Percentiles rank a stretch among this genome's conserved stretches.
Evolutionary conservation across 2,329 filamentous ascomycete species (phyloP).

Genomic region (Pyrenochaeta sp.): DNA sequence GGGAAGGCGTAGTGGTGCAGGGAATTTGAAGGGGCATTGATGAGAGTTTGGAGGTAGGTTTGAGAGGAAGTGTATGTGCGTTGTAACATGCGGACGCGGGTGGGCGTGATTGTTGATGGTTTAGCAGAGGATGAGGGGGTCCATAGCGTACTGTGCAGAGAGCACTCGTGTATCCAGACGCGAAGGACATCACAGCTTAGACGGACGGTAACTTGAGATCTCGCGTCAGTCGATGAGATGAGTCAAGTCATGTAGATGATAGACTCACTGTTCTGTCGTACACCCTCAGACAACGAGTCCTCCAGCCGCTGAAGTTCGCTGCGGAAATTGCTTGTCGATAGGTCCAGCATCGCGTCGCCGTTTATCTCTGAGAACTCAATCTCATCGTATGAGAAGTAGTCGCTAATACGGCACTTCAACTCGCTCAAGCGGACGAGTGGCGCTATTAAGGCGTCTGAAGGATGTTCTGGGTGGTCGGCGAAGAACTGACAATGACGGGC

Average conservation of each 20-base stretch:
- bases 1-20: conserved; percentile 24
- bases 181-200: conserved; percentile 11
- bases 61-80: conserved; percentile 18
- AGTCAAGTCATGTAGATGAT: background rate
- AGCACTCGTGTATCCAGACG: conserved; percentile 33
- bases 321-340: conserved; percentile 22
- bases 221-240: background rate
- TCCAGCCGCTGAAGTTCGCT: conserved; percentile 23
- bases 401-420: conserved; percentile 23
- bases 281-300: conserved; percentile 1
- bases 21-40: conserved; percentile 8
- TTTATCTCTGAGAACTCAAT: conserved; percentile 26
- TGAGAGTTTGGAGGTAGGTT: conserved; percentile 17
- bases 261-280: background rate
- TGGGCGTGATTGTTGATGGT: background rate
- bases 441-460: conserved; percentile 25
- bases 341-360: conserved; percentile 24
- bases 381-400: conserved; percentile 33
- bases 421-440: conserved; percentile 25
- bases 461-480: conserved; percentile 6
- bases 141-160: conserved; percentile 30
- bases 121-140: background rate
- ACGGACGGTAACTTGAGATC: background rate
- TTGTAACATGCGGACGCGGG: conserved; percentile 18
- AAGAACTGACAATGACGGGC: conserved; percentile 19